Percentiles rank a stretch among this genome's conserved stretches.
Evolutionary conservation across 2,329 filamentous ascomycete species (phyloP).

Genomic region (Paraphoma sp.): DNA sequence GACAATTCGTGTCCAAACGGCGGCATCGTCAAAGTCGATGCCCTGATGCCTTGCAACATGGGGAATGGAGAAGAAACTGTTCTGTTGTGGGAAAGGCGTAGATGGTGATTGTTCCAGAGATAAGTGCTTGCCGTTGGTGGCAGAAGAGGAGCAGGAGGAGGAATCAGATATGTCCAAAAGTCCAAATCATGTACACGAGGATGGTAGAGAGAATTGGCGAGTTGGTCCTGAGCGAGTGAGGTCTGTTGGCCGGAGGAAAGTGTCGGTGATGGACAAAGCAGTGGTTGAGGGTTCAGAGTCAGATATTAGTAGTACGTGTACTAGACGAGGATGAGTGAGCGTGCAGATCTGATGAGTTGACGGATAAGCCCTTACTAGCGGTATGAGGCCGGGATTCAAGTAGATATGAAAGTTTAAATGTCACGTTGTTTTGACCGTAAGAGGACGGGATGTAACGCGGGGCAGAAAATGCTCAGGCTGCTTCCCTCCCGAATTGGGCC

Average conservation of each 20-base stretch:
- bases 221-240: neutral
- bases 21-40: constrained; percentile 45
- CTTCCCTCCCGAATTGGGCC: neutral
- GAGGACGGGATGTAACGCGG: neutral
- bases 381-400: neutral
- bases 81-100: neutral
- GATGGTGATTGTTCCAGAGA: too few relatives aligned
- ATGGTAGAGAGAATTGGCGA: neutral
- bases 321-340: neutral
- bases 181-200: neutral
- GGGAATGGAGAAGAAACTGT: constrained; percentile 17
- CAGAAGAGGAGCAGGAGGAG: neutral
- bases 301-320: neutral
- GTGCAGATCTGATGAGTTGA: neutral
- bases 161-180: neutral
- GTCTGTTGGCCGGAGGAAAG: neutral
- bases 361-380: neutral
- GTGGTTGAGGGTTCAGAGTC: neutral
- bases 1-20: constrained; percentile 45
- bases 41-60: constrained; percentile 47
- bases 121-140: too few relatives aligned
- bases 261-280: neutral
- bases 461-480: neutral
- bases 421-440: neutral
- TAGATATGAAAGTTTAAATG: neutral